Evolutionary conservation across 176 grass and related monocot genomes (phyloP).

Genomic region (Bolboschoenus planiculmis): DNA sequence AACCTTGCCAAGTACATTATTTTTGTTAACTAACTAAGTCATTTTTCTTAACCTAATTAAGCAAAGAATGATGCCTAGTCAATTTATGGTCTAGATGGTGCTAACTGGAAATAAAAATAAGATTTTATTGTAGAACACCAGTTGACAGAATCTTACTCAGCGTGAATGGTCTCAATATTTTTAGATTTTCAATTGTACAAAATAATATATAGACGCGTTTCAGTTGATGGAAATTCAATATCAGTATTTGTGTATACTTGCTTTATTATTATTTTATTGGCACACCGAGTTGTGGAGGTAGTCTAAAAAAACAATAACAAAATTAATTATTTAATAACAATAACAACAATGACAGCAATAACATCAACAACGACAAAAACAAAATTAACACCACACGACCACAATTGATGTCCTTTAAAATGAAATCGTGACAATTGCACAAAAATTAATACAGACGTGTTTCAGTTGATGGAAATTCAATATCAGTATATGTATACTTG

Average conservation of each 20-base stretch:
- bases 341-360: no score
- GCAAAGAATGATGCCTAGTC: neutral
- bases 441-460: neutral
- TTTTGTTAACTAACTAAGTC: neutral
- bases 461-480: no score
- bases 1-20: neutral
- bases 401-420: no score
- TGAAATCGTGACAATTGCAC: no score
- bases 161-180: neutral
- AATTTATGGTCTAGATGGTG: neutral
- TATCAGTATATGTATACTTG: no score
- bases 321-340: no score
- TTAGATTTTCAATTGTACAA: neutral
- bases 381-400: no score
- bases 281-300: no score
- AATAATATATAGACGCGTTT: neutral
- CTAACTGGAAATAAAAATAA: slow-evolving; percentile 8
- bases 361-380: no score
- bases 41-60: neutral
- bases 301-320: no score
- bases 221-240: neutral
- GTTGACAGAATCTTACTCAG: neutral
- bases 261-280: neutral
- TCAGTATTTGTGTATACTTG: neutral
- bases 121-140: neutral